Base-by-base conservation (phyloP, 257 asterid species). In the Rehmannia glutinosa region DNA sequence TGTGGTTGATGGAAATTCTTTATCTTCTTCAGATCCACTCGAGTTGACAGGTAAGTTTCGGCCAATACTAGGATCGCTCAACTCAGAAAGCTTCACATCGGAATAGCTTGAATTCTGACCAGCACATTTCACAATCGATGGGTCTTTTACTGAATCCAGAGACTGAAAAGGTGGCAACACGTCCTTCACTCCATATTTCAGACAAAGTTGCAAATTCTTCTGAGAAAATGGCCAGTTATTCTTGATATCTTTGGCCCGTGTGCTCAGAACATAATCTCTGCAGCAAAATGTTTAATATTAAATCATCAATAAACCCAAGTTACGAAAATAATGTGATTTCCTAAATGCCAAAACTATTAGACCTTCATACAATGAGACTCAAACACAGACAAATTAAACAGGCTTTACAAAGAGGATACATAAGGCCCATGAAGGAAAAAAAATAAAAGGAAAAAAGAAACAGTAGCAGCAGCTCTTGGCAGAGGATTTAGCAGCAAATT, bases 161-260 rank as follows among this genome's bases (percentile, higher is more conserved):
- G 91, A 66, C 77, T 85, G 89, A 42, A 90, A 93, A 69, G 95
- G 96, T 28, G 99, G 99, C 84, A 93, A 75, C 30, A 85, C 77
- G 71, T 88, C 84, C 41, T 70, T 85, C 81, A 83, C 79, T 53
- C 89, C 96, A 79, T 86, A 80, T 68, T 84, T 84, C 74, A 86
- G 62, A 77, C 96, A 90, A 85, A 84, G 88, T 64, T 85, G 92
- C 81, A 93, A 78, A 55, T 75, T 84, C 77, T 86, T 75, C 75
- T 67, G 80, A 64, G 99, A 90, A 77, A 93, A 93, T 42, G 99
- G 99, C 99, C 99, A 93, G 50, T 77, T 82, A 28, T 75, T 88
- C 85, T 73, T 65, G 79, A 90, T 77, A 79, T 87, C 87, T 75
- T 88, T 90, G 75, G 74, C 81, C 53, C 99, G 68, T 23, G 79